Evolutionary conservation across 306 rosid species (phyloP).

Genomic region (Rosa rugosa): DNA sequence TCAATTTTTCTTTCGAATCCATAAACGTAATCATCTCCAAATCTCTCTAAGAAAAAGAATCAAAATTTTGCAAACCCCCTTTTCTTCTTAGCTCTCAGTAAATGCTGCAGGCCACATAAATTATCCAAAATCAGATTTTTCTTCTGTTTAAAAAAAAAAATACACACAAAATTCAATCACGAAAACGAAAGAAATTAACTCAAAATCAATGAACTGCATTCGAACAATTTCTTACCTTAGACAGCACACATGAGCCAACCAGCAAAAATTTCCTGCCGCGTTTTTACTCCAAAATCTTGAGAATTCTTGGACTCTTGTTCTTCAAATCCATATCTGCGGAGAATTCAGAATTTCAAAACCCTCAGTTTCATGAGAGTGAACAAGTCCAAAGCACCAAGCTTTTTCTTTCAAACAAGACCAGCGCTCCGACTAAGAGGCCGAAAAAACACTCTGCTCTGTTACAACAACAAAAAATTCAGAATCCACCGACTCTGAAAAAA

Average conservation of each 20-base stretch:
- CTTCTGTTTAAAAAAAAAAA: background rate
- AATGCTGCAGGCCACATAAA: constrained; percentile 27
- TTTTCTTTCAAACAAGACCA: background rate
- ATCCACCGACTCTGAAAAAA: background rate
- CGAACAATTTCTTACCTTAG: constrained; percentile 38
- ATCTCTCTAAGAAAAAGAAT: background rate
- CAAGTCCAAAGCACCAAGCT: constrained; percentile 6
- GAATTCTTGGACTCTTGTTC: background rate
- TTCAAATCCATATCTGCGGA: background rate
- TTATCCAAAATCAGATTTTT: background rate
- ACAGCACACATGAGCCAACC: constrained; percentile 29
- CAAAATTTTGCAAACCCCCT: background rate
- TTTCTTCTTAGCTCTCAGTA: constrained; percentile 24
- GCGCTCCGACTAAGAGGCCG: constrained; percentile 2
- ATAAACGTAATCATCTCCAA: constrained; percentile 78
- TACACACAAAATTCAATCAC: background rate
- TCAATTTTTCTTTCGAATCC: constrained; percentile 73
- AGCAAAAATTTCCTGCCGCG: constrained; percentile 23
- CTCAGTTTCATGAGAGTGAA: background rate
- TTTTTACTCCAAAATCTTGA: constrained; percentile 9
- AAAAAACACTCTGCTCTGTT: constrained; percentile 13
- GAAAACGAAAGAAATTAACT: background rate
- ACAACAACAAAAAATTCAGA: background rate
- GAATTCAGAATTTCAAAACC: background rate
- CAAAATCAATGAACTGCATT: constrained; percentile 24